Evolutionary conservation across 2,329 filamentous ascomycete species (phyloP).

Genomic region (Capronia epimyces): DNA sequence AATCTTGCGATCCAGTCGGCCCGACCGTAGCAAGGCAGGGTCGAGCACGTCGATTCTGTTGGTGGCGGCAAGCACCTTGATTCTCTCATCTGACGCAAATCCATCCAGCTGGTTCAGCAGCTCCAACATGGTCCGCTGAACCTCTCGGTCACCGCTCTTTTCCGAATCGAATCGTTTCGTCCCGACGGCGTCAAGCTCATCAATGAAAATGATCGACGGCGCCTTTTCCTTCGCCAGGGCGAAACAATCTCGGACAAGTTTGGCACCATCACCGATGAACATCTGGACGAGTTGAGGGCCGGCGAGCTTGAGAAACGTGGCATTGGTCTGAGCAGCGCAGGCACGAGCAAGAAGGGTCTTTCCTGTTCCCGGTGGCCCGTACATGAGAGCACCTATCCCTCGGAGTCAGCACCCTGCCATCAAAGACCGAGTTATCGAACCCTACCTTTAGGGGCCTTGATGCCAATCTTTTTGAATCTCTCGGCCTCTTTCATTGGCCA

Average conservation of each 20-base stretch:
- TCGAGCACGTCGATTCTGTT: conserved; percentile 93
- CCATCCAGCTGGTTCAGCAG: conserved; percentile 97
- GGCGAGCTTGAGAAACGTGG: conserved; percentile 96
- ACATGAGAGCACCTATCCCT: conserved; percentile 78
- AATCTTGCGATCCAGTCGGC: conserved; percentile 92
- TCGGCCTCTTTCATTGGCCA: conserved; percentile 99
- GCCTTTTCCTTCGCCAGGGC: conserved; percentile 98
- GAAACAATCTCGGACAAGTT: conserved; percentile 95
- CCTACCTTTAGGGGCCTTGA: conserved; percentile 96
- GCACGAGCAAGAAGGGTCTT: conserved; percentile 70
- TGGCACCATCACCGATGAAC: conserved; percentile 98
- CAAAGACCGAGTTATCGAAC: neutral
- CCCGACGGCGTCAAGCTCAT: conserved; percentile 95
- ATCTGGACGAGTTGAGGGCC: conserved; percentile 97
- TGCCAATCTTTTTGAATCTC: conserved; percentile 98
- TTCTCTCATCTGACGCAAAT: conserved; percentile 92
- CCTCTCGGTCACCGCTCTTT: conserved; percentile 95
- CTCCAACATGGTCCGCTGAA: conserved; percentile 98
- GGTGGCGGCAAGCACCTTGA: conserved; percentile 92
- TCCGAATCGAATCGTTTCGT: conserved; percentile 99
- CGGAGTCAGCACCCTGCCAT: neutral
- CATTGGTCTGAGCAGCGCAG: conserved; percentile 95
- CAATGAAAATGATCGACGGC: conserved; percentile 98
- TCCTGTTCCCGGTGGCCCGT: conserved; percentile 58
- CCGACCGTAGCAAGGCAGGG: conserved; percentile 82